phyloP scores from a whole-genome alignment of 2,329 filamentous ascomycete species.

The Exophiala aquamarina region DNA sequence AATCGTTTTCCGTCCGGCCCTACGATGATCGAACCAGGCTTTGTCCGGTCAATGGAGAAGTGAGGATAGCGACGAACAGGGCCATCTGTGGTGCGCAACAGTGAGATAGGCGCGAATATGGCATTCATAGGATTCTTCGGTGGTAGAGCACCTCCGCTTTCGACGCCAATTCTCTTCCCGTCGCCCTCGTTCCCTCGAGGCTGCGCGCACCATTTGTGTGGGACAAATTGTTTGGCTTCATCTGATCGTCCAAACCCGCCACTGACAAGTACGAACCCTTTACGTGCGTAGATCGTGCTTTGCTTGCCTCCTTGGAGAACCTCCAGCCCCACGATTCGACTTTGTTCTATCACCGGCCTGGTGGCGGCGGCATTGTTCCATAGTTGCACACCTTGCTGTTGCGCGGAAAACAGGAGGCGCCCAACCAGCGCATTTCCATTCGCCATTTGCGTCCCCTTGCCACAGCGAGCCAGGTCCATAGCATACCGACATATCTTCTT shows the following conservation, averaged over 20 bases:
- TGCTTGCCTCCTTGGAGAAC: neutral
- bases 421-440: conserved; percentile 5
- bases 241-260: conserved; percentile 1
- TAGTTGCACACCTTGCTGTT: neutral
- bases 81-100: neutral
- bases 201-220: neutral
- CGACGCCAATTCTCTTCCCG: neutral
- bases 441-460: neutral
- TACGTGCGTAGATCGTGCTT: neutral
- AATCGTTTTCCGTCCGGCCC: too few relatives aligned
- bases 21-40: too few relatives aligned
- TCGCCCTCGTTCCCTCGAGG: neutral
- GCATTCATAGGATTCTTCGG: conserved; percentile 1
- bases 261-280: conserved; percentile 1
- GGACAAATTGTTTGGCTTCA: neutral
- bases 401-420: neutral
- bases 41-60: too few relatives aligned
- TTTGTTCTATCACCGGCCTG: neutral
- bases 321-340: neutral
- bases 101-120: neutral
- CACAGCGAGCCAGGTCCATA: neutral
- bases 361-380: neutral
- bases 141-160: neutral
- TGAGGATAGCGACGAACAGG: neutral
- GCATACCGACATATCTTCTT: neutral